Conservation (phyloP, 148 eudicot species). For the Arbutus unedo region DNA sequence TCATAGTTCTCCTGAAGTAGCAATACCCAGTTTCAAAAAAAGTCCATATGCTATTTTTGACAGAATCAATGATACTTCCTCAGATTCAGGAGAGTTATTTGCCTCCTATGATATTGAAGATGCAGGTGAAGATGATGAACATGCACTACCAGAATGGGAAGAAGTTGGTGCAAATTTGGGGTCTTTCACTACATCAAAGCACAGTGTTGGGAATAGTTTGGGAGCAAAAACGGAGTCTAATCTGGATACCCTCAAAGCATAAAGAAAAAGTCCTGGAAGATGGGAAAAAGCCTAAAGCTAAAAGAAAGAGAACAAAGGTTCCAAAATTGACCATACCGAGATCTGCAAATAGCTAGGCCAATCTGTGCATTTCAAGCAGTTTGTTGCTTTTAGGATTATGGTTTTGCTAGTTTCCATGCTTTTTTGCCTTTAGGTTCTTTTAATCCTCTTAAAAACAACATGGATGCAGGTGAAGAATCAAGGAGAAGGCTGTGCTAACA, state of each 20-base stretch:
- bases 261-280: conserved; percentile 23
- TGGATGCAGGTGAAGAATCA: conserved; percentile 61
- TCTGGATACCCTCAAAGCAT: conserved; percentile 24
- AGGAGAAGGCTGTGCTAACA: conserved; percentile 67
- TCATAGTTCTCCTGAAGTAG: too few relatives aligned
- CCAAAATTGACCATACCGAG: conserved; percentile 53
- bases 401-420: neutral
- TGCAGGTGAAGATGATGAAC: conserved; percentile 29
- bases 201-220: neutral
- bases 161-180: conserved; percentile 15
- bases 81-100: conserved; percentile 27
- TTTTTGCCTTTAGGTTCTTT: neutral
- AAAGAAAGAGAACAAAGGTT: conserved; percentile 32
- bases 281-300: conserved; percentile 33
- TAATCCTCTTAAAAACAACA: neutral
- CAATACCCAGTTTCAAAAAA: too few relatives aligned
- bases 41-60: conserved; percentile 26
- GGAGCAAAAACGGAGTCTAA: conserved; percentile 21
- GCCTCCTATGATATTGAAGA: conserved; percentile 27
- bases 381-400: neutral
- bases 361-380: neutral
- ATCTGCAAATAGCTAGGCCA: conserved; percentile 58
- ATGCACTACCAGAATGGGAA: conserved; percentile 17
- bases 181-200: conserved; percentile 17
- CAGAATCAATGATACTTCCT: conserved; percentile 9